Percentiles rank a stretch among this genome's conserved stretches.
These are phyloP conservation scores for Strobilomyces confusus DNA, from an alignment of 768 basidiomycete species.

Conservation along the genomic window DNA sequence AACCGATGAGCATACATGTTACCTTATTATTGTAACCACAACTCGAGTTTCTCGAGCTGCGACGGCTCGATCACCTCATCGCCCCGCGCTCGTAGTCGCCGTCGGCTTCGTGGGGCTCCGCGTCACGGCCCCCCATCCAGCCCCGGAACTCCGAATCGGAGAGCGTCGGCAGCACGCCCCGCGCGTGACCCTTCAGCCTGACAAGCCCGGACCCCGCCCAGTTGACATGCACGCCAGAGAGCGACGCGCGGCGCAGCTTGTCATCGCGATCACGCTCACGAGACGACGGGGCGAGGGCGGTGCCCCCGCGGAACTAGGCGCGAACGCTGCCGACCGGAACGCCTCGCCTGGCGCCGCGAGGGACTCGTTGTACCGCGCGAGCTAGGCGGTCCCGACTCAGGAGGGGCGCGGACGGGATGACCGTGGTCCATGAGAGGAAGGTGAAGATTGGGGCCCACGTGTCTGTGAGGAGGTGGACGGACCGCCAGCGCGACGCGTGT, in stretches of 20 bases:
- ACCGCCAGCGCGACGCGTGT: conserved; percentile 45
- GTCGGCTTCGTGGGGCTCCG: too few relatives aligned
- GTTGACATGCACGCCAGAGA: conserved; percentile 57
- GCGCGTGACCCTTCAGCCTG: conserved; percentile 52
- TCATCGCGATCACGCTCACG: too few relatives aligned
- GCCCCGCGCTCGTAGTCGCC: too few relatives aligned
- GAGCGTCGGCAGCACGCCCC: conserved; percentile 48
- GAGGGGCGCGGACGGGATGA: conserved; percentile 32
- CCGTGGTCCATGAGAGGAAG: conserved; percentile 42
- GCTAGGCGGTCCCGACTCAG: conserved; percentile 39
- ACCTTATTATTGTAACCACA: too few relatives aligned
- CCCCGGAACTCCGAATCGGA: conserved; percentile 41
- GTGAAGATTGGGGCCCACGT: conserved; percentile 57
- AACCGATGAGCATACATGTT: too few relatives aligned
- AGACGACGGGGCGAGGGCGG: conserved; percentile 20
- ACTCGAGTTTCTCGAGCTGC: too few relatives aligned
- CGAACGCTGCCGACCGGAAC: conserved; percentile 43
- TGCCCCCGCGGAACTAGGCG: conserved; percentile 39
- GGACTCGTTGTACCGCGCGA: conserved; percentile 58
- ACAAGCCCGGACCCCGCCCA: conserved; percentile 42
- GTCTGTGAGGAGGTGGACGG: conserved; percentile 50
- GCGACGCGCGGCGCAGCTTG: conserved; percentile 41
- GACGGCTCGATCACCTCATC: too few relatives aligned
- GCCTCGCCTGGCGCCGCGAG: conserved; percentile 41
- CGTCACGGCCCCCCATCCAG: too few relatives aligned